Conservation (phyloP, 2,329 filamentous ascomycete species). For the Diplocarpon mali region DNA sequence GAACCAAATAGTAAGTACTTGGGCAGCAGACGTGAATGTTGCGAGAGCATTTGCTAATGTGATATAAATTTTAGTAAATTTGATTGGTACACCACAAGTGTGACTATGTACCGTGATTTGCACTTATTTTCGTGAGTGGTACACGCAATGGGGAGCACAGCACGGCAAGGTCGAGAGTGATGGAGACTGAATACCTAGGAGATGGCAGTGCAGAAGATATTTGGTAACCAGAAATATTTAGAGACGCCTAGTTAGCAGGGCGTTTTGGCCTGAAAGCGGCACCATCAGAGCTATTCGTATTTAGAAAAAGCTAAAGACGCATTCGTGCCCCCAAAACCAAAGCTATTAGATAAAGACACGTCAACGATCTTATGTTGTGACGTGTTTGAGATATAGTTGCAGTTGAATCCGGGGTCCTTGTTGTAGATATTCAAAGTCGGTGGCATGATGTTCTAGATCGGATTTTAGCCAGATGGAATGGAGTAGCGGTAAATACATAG, state of each 20-base stretch:
- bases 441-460: conserved; percentile 58
- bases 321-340: conserved; percentile 96
- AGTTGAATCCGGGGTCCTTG: conserved; percentile 55
- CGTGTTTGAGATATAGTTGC: conserved; percentile 71
- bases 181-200: not conserved
- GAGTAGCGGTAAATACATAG: too few relatives aligned
- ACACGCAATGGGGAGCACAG: conserved; percentile 11
- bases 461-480: not conserved
- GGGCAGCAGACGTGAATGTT: too few relatives aligned
- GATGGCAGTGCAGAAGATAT: not conserved
- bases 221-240: not conserved
- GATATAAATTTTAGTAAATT: not conserved
- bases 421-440: conserved; percentile 75
- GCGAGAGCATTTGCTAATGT: too few relatives aligned
- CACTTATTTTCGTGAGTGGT: conserved; percentile 9
- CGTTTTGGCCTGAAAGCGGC: not conserved
- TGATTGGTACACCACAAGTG: conserved; percentile 12
- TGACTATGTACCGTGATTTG: conserved; percentile 16
- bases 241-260: not conserved
- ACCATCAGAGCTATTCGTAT: conserved; percentile 9
- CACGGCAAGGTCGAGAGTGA: conserved; percentile 6
- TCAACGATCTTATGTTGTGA: conserved; percentile 61
- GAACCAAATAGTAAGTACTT: not conserved
- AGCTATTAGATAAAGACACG: conserved; percentile 84
- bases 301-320: conserved; percentile 67